A percentile compares a stretch with the other conserved stretches of the same genome.
phyloP scores from a whole-genome alignment of 805 yeast species.

The Cyberlindnera maritima region DNA sequence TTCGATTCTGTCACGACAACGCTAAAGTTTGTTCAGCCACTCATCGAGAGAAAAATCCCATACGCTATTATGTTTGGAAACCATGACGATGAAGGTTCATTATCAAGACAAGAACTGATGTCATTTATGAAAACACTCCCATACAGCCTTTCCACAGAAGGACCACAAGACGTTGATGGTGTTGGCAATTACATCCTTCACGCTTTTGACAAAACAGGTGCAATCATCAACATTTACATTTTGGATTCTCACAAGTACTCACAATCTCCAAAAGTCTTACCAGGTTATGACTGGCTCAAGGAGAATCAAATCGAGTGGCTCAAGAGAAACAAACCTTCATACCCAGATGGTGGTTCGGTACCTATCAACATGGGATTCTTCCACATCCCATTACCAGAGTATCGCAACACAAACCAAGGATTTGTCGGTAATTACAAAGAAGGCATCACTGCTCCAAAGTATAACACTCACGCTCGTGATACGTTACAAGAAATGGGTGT shows the following conservation, averaged over 20 bases:
- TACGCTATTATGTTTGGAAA: constrained; percentile 88
- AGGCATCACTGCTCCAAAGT: constrained; percentile 72
- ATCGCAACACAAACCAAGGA: constrained; percentile 43
- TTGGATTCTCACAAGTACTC: constrained; percentile 84
- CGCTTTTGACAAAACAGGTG: constrained; percentile 36
- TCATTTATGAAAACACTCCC: constrained; percentile 57
- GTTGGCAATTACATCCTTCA: constrained; percentile 74
- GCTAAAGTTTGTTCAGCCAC: constrained; percentile 72
- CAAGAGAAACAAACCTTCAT: constrained; percentile 31
- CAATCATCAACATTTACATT: constrained; percentile 64
- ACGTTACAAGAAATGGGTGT: constrained; percentile 67
- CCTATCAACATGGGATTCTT: constrained; percentile 84
- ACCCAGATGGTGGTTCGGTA: constrained; percentile 25
- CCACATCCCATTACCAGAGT: constrained; percentile 94
- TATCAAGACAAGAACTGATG: constrained; percentile 61
- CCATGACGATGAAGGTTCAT: constrained; percentile 87
- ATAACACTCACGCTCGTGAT: constrained; percentile 64
- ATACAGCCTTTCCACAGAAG: constrained; percentile 55
- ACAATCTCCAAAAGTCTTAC: constrained; percentile 56
- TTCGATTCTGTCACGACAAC: constrained; percentile 83
- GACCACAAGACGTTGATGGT: constrained; percentile 72
- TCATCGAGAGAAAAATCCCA: constrained; percentile 67
- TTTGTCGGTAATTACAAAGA: constrained; percentile 68
- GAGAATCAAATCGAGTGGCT: constrained; percentile 64
- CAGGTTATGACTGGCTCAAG: constrained; percentile 87